Base-by-base conservation (phyloP, 2,329 filamentous ascomycete genomes). In the Aurifilum marmelostoma region DNA sequence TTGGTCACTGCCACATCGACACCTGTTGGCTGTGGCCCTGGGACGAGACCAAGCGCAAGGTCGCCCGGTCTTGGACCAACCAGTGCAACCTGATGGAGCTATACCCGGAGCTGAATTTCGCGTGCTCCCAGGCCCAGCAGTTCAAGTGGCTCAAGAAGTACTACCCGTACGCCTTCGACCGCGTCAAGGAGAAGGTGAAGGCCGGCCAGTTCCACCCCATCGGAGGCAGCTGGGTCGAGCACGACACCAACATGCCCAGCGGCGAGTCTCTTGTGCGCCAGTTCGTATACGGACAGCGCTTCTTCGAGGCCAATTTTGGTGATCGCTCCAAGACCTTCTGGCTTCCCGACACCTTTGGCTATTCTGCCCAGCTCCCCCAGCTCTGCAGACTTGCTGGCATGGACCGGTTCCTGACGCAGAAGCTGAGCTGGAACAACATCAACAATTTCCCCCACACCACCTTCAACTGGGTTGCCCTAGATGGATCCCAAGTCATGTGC, bases 341-440 rank as follows among this genome's bases (percentile, higher is more conserved):
- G 96, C 86, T 99, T 8, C 96, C 96, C 0, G 96, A 99, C 79
- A 99, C 96, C 0, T 99, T 99, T 81, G 96, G 96, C 18, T 99
- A 99, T 81, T 97, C 94, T 0, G 92, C 91, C 63, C 96, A 99
- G 80, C 87, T 99, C 56, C 96, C 96, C 16, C 96, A 99, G 77
- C 84, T 99, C 56, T 98, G 94, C 77, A 91, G 95, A 3, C 83
- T 97, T 37, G 92, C 96, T n/a, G 95, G 94, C 27, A 98, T 99
- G 96, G 92, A 88, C 69, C 89, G 95, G 43, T 99, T 99, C 84
- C 91, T 99, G 76, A 99, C 96, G 0, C 96, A 99, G 80, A 99
- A 99, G 83, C 85, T 99, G 70, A 98, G 95, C 83, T 99, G 96
- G 96, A 98, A 98, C 83, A 98, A 98, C 79, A 98, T 98, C 86